Evolutionary conservation across 257 asterid species (phyloP), one percentile per base, ranked within the genome.

Genomic region (Dorcoceras hygrometricum): DNA sequence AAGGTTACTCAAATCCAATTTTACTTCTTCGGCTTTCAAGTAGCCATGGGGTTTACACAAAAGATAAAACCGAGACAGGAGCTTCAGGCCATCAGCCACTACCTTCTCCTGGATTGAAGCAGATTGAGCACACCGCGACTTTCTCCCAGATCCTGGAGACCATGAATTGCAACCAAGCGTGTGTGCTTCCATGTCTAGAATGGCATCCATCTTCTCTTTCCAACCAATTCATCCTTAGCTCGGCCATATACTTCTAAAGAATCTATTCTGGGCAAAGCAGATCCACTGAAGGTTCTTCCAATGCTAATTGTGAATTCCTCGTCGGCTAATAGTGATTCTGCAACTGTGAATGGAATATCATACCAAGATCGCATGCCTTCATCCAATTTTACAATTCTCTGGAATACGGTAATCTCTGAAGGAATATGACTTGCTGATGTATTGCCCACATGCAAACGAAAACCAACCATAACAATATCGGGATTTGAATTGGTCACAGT

Each of bases 331-430:
- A 94, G 97, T 29, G 99, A 94, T 78, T 94, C 99, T 50, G 99
- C 97, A 58, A 90, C 93, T 31, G 97, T 90, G 74, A 94, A 90
- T 20, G 99, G 97, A 65, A 94, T 79, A 82, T 94, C 99, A 80
- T 94, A 94, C 99, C 99, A 94, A 80, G 96, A 90, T 67, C 97
- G 84, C 96, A 85, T 88, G 74, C 99, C 99, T 75, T 94, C 97
- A 68, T 90, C 97, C 73, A 90, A 77, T 70, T 94, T 94, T 67
- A 90, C 79, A 73, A 75, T 82, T 85, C 99, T 82, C 78, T 94
- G 97, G 79, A 90, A 94, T 58, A 88, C 70, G 57, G 86, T 80
- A 63, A 94, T 79, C 74, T 90, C 96, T 76, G 99, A 88, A 43
- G 99, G 96, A 75, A 90, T 90, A 65, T 94, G 96, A 74, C 85